Evolutionary conservation across 371 early-diverging fungal genomes (phyloP).

Genomic region (Thermomucor indicae-seudaticae): DNA sequence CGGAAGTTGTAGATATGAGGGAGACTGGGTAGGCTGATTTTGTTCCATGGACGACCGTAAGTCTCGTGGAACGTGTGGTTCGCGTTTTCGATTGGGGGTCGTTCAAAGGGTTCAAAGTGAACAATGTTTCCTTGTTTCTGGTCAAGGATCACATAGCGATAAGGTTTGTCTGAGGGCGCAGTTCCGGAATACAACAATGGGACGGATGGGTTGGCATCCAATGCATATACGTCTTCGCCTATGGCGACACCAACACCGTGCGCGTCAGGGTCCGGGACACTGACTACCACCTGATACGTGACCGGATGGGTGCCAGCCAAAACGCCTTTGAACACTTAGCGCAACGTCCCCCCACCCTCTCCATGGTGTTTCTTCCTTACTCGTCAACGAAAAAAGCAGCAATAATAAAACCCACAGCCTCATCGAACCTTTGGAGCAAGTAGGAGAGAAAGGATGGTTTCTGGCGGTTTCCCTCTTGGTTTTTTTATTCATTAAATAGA

Average conservation of each 20-base stretch:
- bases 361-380: no score
- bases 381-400: not conserved
- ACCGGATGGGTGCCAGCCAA: slow-evolving; percentile 2
- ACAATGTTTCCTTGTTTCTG: slow-evolving; percentile 2
- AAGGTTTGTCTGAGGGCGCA: slow-evolving; percentile 13
- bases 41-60: slow-evolving; percentile 30
- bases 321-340: not conserved
- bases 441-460: no score
- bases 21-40: slow-evolving; percentile 13
- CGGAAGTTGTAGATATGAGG: slow-evolving; percentile 17
- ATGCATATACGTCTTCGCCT: slow-evolving; percentile 18
- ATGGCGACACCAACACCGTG: slow-evolving; percentile 20
- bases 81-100: slow-evolving; percentile 21
- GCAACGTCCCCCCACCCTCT: no score
- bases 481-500: not conserved
- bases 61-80: slow-evolving; percentile 19
- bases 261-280: not conserved
- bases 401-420: not conserved
- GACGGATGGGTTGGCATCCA: slow-evolving; percentile 5
- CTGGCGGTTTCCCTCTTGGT: no score
- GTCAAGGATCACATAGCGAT: slow-evolving; percentile 24
- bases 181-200: slow-evolving; percentile 18
- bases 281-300: slow-evolving; percentile 20
- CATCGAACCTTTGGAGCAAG: no score
- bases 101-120: slow-evolving; percentile 23